Evolutionary conservation across 148 eudicot genomes (phyloP), one percentile per base, ranked within the genome.

Genomic region (Cornus florida): DNA sequence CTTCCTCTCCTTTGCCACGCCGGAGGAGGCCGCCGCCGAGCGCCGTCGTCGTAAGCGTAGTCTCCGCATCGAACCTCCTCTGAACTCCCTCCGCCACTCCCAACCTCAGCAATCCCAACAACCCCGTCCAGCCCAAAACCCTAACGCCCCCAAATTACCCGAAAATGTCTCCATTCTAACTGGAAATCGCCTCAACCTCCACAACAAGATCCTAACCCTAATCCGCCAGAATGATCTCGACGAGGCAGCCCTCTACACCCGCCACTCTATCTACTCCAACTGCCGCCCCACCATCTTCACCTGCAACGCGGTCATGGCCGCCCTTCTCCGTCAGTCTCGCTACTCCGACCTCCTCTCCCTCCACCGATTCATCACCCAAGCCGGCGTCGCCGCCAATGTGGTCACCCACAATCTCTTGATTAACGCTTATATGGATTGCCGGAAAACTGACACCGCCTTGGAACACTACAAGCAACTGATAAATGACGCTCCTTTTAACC

Each of bases 231-330:
- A 95, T 67, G 98, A 95, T 22, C 90, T 95, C 16, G 96, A 95
- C 6, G 98, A 95, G 75, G 98, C 98, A 3, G 96, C 97, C 4
- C 77, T 95, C 57, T 82, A 89, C 66, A 95, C 97, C 2, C 89
- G 98, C 41, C 98, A 93, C 75, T 95, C 98, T 6, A 84, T 95
- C 68, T 95, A 95, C 79, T 95, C 98, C 12, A 93, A 95, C 48
- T 93, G 96, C 62, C 88, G 94, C 7, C 98, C 98, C 16, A 93
- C 97, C 0, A 91, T 93, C 28, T 93, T 90, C 84, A 95, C 98
- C 32, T 93, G 97, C 81, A 95, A 93, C 69, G 88, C 94, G 11
- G 98, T 95, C 14, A 79, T 93, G 87, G 77, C 87, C 5, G 98
- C 97, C 12, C 90, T 87, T 50, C 84, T 90, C 7, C 90, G 98